Evolutionary conservation across 1,284 basidiomycete species (phyloP).

Genomic region (Thecaphora frezii): DNA sequence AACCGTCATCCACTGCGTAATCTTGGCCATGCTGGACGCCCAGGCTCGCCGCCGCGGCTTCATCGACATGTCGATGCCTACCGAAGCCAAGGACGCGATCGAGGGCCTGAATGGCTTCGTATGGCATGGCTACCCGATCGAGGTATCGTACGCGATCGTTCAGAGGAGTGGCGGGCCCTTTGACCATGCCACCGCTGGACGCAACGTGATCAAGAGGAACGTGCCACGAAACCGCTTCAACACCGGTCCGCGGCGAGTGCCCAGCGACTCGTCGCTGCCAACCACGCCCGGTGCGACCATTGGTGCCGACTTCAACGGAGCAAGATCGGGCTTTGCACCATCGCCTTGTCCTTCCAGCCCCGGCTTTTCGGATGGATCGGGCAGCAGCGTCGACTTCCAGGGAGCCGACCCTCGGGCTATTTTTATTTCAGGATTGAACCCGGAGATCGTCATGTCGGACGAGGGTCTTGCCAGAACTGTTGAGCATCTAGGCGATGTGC

Average conservation of each 20-base stretch:
- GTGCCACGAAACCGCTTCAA: slow-evolving; percentile 40
- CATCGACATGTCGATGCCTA: slow-evolving; percentile 51
- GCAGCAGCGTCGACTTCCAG: slow-evolving; percentile 1
- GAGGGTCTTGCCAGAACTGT: slow-evolving; percentile 22
- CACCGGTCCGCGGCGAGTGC: slow-evolving; percentile 27
- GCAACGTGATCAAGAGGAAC: slow-evolving; percentile 29
- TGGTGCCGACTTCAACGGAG: neutral
- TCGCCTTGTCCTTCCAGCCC: neutral
- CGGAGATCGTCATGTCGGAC: slow-evolving; percentile 23
- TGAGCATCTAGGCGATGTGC: slow-evolving; percentile 21
- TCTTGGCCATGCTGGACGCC: slow-evolving; percentile 56
- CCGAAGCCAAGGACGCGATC: slow-evolving; percentile 47
- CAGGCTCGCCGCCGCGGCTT: slow-evolving; percentile 56
- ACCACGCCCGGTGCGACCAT: neutral
- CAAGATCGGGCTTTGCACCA: neutral
- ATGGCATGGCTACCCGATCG: slow-evolving; percentile 56
- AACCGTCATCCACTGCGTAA: slow-evolving; percentile 53
- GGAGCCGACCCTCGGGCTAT: slow-evolving; percentile 10
- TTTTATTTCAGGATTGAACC: slow-evolving; percentile 20
- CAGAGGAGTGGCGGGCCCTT: slow-evolving; percentile 53
- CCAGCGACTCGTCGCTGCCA: slow-evolving; percentile 1
- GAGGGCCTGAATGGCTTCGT: slow-evolving; percentile 41
- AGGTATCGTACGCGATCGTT: slow-evolving; percentile 57
- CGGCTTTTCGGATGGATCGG: slow-evolving; percentile 3
- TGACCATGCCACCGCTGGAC: slow-evolving; percentile 15